Base-by-base conservation (phyloP, 1,284 basidiomycete genomes). In the Nidula niveotomentosa region DNA sequence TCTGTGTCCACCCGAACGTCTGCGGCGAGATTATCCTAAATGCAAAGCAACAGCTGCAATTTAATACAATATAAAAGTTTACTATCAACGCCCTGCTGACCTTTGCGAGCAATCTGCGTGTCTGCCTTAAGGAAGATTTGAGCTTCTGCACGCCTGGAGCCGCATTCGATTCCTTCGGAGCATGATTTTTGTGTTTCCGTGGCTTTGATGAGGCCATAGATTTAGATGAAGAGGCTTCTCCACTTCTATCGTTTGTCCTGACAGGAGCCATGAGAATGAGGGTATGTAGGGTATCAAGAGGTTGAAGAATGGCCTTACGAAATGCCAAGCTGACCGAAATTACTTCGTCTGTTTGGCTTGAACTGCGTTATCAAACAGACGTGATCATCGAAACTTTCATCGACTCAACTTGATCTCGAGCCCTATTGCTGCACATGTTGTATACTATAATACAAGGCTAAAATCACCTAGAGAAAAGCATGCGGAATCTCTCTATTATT, bases 91-190 rank as follows among this genome's bases (percentile, higher is more conserved):
- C 12, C 6, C 39, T 8, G 63, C 71, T 56, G 50, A 89, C 88
- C 79, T 90, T 93, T 39, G 88, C 86, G 23, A 96, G 76, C 49
- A 96, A 72, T 52, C 93, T 75, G 59, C 82, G 81, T 0, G 92
- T 88, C 73, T 94, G 92, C 56, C 93, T 76, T 53, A 96, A 72
- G 36, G 85, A 75, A 13, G 90, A 77, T 68, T 95, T 96, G 60
- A 94, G 73, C 71, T 93, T 95, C 59, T 90, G 88, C 3, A 90
- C 79, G 15, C 89, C 89, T 8, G 83, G 83, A 18, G 67, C 49
- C 17, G 58, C 62, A 49, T 58, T 61, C 6, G 69, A 49, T 36
- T 70, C 69, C 41, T 67, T 62, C 36, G 60, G 55, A 17, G 41
- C 47, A 15, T 58, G 55, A 52, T 60, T 62, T 52, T 60, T 58